Conservation (phyloP, 2,329 filamentous ascomycete species). For the Penicillium sp. region DNA sequence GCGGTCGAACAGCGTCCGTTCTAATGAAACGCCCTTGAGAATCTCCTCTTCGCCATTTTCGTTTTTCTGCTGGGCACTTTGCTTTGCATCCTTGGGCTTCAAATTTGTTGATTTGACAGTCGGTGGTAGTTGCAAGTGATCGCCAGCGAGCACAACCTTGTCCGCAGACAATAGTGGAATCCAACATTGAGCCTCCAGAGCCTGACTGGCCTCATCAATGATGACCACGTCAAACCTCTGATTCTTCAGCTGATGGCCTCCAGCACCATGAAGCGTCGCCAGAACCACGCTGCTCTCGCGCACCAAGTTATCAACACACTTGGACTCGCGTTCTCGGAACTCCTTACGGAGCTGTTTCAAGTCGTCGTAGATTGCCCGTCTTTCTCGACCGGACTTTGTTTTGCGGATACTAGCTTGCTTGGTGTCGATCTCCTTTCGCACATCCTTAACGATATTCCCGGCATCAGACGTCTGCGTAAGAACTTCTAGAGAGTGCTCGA, state of each 20-base stretch:
- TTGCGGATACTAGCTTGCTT: conserved; percentile 89
- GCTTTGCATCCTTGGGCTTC: conserved; percentile 44
- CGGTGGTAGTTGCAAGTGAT: conserved; percentile 90
- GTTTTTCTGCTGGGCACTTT: conserved; percentile 27
- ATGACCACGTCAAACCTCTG: conserved; percentile 90
- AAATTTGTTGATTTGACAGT: conserved; percentile 76
- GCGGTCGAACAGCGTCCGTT: conserved; percentile 90
- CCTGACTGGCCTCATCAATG: conserved; percentile 94
- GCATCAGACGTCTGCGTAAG: conserved; percentile 88
- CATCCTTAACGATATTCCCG: conserved; percentile 82
- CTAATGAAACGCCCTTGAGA: conserved; percentile 62
- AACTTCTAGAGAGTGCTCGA: conserved; percentile 87
- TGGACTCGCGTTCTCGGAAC: conserved; percentile 78
- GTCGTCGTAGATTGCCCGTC: conserved; percentile 78
- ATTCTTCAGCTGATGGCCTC: conserved; percentile 75
- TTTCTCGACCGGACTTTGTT: conserved; percentile 75
- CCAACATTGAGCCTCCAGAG: conserved; percentile 96
- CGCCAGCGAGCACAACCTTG: conserved; percentile 88
- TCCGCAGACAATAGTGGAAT: conserved; percentile 75
- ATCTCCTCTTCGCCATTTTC: conserved; percentile 35
- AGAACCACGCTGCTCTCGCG: conserved; percentile 80
- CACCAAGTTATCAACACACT: conserved; percentile 75
- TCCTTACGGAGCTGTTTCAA: conserved; percentile 84
- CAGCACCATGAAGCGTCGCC: conserved; percentile 87
- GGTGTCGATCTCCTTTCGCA: conserved; percentile 86